Base-by-base conservation (phyloP, 2,329 filamentous ascomycete species). In the Metarhizium brunneum region DNA sequence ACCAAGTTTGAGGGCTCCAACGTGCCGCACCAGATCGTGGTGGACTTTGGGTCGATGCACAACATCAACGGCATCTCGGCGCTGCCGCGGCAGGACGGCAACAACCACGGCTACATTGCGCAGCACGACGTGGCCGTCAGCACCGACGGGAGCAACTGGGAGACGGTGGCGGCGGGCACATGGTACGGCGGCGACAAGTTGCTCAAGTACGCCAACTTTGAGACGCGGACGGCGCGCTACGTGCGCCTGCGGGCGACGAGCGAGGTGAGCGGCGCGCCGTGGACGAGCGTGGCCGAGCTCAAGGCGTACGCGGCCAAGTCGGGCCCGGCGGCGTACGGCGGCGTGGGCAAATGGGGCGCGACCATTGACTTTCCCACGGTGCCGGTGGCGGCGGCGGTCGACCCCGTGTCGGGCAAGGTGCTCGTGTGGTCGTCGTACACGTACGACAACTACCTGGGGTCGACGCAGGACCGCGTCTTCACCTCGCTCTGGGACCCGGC, bases 281-380 rank as follows among this genome's bases (percentile, higher is more conserved):
- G 65, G 65, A 66, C 67, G 6, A 69, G 66, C 59, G 61, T 68
- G 18, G 62, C 67, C 4, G 68, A 70, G 48, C 57, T 72, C 25
- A 65, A 67, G 32, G 55, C 70, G 25, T 68, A 65, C 50, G 63
- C 62, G 45, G 60, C 64, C 40, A 59, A 59, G 18, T 54, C 61
- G 7, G 65, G 64, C 35, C 55, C 55, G 52, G 58, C 62, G 2
- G 58, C 58, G n/a, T 61, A 63, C 36, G 54, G 53, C 0, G 59
- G 61, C 32, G 55, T 58, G 7, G 70, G 69, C 7, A 61, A 60
- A 52, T 73, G 70, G 70, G 65, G 67, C 2, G 60, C 61, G 4
- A 72, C 70, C 0, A 57, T 73, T 30, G 62, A 70, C 60, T 66
- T 73, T 40, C 69, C 70, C 2, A 64, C 71, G 18, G 67, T 72